Evolutionary conservation across 352 stramenopile genomes (phyloP).

Genomic region (Pythium folliculosum): DNA sequence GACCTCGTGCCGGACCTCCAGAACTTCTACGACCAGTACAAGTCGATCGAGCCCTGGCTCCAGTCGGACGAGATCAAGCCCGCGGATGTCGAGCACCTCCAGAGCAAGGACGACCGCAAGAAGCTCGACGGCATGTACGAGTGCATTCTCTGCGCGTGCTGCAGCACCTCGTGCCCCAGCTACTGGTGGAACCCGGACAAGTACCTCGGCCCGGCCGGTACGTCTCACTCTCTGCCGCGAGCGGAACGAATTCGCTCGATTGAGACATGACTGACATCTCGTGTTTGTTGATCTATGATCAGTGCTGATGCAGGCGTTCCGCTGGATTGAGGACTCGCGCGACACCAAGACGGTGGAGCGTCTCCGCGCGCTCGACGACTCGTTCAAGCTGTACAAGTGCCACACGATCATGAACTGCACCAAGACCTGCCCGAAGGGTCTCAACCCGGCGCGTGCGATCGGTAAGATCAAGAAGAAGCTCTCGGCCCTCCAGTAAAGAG

Average conservation of each 20-base stretch:
- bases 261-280: not conserved
- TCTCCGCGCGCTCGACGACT: slow-evolving; percentile 95
- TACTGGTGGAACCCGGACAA: slow-evolving; percentile 99
- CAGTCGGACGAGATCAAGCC: slow-evolving; percentile 92
- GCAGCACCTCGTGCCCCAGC: slow-evolving; percentile 97
- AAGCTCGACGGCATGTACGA: slow-evolving; percentile 99
- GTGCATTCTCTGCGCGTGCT: slow-evolving; percentile 99
- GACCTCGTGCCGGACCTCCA: slow-evolving; percentile 99
- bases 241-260: not conserved
- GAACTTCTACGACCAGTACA: slow-evolving; percentile 99
- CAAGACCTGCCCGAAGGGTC: slow-evolving; percentile 99
- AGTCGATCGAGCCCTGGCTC: slow-evolving; percentile 99
- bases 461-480: slow-evolving; percentile 98
- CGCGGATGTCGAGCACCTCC: slow-evolving; percentile 84
- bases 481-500: slow-evolving; percentile 68
- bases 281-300: not conserved
- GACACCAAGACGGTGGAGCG: slow-evolving; percentile 97
- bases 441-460: slow-evolving; percentile 99
- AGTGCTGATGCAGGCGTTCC: slow-evolving; percentile 95
- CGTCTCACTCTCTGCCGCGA: slow-evolving; percentile 3
- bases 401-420: slow-evolving; percentile 99
- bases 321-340: slow-evolving; percentile 99
- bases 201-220: slow-evolving; percentile 91
- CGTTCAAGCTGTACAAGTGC: slow-evolving; percentile 99
- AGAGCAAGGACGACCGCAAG: slow-evolving; percentile 96